These are phyloP conservation scores for Colletotrichum gloeosporioides DNA, from an alignment of 2,329 filamentous ascomycete species.

Conservation along the genomic window DNA sequence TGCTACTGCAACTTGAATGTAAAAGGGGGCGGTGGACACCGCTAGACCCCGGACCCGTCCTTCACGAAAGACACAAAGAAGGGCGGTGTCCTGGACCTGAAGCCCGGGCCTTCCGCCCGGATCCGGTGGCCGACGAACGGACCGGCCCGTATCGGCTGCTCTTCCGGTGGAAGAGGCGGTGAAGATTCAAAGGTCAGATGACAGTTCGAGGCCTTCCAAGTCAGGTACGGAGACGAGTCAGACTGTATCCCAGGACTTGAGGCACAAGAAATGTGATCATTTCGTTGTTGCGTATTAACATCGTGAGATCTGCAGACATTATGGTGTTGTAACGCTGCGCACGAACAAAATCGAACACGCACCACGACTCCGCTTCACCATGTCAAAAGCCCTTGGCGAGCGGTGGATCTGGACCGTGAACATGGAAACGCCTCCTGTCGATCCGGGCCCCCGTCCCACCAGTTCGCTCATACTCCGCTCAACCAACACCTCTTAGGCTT, in stretches of 20 bases:
- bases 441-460: neutral
- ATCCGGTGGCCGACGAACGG: conserved; percentile 1
- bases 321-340: neutral
- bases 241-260: too few relatives aligned
- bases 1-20: neutral
- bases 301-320: neutral
- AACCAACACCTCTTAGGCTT: neutral
- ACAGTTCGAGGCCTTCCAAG: too few relatives aligned
- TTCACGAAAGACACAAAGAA: neutral
- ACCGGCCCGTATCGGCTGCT: conserved; percentile 3
- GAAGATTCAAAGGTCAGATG: neutral
- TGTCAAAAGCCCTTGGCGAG: neutral
- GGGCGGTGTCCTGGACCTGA: neutral
- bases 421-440: neutral
- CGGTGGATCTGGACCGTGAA: neutral
- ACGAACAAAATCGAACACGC: neutral
- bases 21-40: neutral
- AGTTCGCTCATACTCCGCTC: neutral
- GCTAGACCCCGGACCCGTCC: neutral
- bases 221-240: neutral
- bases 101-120: neutral
- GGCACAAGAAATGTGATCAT: neutral
- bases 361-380: neutral
- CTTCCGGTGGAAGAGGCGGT: conserved; percentile 13
- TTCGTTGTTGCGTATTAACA: neutral